A percentile compares a stretch with the other conserved stretches of the same genome.
Conservation (phyloP, 805 yeast species). For the Wickerhamomyces mucosus region DNA sequence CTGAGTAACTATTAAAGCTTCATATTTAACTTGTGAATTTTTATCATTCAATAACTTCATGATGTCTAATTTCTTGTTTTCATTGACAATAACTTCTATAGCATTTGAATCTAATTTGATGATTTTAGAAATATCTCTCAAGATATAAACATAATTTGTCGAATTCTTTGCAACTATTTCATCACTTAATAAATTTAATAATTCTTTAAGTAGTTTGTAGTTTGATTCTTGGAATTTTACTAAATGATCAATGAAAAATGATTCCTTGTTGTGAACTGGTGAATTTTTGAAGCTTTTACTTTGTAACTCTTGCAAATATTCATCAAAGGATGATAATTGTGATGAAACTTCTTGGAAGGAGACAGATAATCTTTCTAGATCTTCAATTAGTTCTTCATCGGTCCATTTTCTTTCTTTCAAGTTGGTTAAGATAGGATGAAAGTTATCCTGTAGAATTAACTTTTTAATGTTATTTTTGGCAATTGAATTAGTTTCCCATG, state of each 20-base stretch:
- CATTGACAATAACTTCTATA: conserved; percentile 39
- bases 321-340: conserved; percentile 84
- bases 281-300: conserved; percentile 76
- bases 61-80: conserved; percentile 64
- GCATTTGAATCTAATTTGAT: conserved; percentile 56
- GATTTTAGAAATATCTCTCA: conserved; percentile 58
- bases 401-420: conserved; percentile 87
- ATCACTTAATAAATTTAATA: conserved; percentile 41
- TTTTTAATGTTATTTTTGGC: conserved; percentile 49
- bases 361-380: conserved; percentile 48
- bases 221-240: conserved; percentile 66
- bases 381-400: conserved; percentile 80
- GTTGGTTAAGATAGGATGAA: conserved; percentile 55
- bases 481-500: conserved; percentile 23
- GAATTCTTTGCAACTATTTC: conserved; percentile 23
- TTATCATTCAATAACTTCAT: conserved; percentile 77
- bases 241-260: conserved; percentile 85
- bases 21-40: conserved; percentile 84
- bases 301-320: conserved; percentile 75
- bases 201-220: conserved; percentile 60
- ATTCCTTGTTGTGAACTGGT: conserved; percentile 83
- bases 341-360: conserved; percentile 65
- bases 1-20: conserved; percentile 95
- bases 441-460: conserved; percentile 63
- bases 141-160: conserved; percentile 45